Base-by-base conservation (phyloP, 2,329 filamentous ascomycete genomes). In the Phoma sp. region DNA sequence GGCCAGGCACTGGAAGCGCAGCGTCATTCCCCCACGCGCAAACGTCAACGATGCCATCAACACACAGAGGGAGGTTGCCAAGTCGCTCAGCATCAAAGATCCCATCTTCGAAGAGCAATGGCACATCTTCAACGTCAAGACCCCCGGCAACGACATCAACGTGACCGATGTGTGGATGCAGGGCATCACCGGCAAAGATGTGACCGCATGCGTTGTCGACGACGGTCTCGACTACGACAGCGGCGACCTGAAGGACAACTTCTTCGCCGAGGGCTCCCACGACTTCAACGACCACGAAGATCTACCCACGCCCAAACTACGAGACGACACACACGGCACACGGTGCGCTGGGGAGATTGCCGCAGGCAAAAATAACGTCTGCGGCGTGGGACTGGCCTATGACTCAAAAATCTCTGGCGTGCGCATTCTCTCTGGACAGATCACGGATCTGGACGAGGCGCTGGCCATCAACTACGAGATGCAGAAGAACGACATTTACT, bases 181-280 rank as follows among this genome's bases (percentile, higher is more conserved):
- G 65, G 94, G 93, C 4, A 88, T 97, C 53, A 98, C 94, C 0
- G 95, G 95, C 49, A 86, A 91, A 67, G 94, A 94, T 58, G 85
- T 90, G 17, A 96, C 91, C 1, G 92, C 96, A 2, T 94, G 94
- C 50, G 95, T 99, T 64, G 91, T 99, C 3, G 95, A 99, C 69
- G 95, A 99, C 76, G 95, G 95, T 0, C 77, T 99, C 62, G 95
- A 99, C 71, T 95, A 99, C 89, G 86, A 96, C 78, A 98, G 93
- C 79, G 84, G 91, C 24, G 95, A 99, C 73, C 79, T 99, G 40
- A 93, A 90, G 74, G 89, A 87, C 66, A 99, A 99, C 74, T 99
- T 97, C 78, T 98, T 94, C 72, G 89, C 92, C 1, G 86, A 87
- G 53, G 95, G 95, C 24, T 98, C 94, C 3, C 97, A 90, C 77